phyloP scores from a whole-genome alignment of 441 rosid genomes.

The Brassica balearica region DNA sequence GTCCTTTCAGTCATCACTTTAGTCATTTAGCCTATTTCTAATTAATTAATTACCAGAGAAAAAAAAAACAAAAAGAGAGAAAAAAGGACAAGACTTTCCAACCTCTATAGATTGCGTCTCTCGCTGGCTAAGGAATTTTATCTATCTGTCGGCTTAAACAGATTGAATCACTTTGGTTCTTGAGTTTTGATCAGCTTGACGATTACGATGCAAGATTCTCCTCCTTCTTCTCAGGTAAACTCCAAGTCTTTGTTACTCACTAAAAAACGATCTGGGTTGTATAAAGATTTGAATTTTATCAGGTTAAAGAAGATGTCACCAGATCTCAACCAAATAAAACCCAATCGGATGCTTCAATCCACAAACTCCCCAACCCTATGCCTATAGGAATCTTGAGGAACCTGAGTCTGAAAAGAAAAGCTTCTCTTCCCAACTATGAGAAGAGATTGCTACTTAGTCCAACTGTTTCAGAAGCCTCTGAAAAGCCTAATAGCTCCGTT shows the following conservation, averaged over 20 bases:
- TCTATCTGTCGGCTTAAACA: not conserved
- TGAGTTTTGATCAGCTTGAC: conserved; percentile 4
- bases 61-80: not conserved
- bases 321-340: conserved; percentile 54
- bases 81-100: not conserved
- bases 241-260: not conserved
- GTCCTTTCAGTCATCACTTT: not conserved
- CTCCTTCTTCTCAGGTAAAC: conserved; percentile 33
- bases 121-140: not conserved
- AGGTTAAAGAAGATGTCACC: conserved; percentile 45
- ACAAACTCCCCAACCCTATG: conserved; percentile 69
- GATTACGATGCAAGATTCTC: conserved; percentile 17
- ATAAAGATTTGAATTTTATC: conserved; percentile 16
- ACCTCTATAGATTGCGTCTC: conserved; percentile 9
- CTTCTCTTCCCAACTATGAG: conserved; percentile 57
- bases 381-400: conserved; percentile 68
- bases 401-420: conserved; percentile 74
- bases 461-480: conserved; percentile 50
- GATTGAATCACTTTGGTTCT: conserved; percentile 16
- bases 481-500: conserved; percentile 35
- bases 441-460: conserved; percentile 71
- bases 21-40: not conserved
- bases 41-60: not conserved
- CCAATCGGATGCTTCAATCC: conserved; percentile 68
- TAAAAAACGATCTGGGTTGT: conserved; percentile 11